These are phyloP conservation scores for Chlorella sorokiniana DNA, from an alignment of 139 green algal genomes.

Conservation along the genomic window DNA sequence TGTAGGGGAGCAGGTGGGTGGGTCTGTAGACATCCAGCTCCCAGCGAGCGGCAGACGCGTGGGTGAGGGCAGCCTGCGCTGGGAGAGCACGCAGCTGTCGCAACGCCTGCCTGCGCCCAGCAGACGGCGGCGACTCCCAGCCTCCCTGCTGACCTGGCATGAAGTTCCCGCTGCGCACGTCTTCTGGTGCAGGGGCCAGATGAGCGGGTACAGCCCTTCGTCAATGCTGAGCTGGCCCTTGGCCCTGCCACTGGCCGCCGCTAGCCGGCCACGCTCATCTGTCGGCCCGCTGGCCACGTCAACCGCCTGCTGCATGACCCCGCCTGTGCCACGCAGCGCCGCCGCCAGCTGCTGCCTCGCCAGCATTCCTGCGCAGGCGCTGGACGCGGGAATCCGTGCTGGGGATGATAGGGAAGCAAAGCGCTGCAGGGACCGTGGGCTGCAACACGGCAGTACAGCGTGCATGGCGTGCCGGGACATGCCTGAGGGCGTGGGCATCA, in stretches of 20 bases:
- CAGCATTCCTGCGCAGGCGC: neutral
- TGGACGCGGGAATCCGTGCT: neutral
- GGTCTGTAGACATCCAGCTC: conserved; percentile 6
- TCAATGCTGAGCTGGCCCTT: conserved; percentile 1
- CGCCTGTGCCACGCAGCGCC: neutral
- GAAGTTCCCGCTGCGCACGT: neutral
- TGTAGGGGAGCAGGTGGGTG: neutral
- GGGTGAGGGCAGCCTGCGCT: neutral
- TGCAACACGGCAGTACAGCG: neutral
- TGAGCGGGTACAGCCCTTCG: neutral
- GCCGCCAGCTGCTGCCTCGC: neutral
- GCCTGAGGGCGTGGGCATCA: conserved; percentile 14
- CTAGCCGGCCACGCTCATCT: neutral
- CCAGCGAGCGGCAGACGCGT: neutral
- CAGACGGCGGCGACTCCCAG: too few relatives aligned
- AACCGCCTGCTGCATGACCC: neutral
- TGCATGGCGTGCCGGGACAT: neutral
- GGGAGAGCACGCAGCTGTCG: too few relatives aligned
- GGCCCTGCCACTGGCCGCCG: neutral
- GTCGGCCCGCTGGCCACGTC: neutral
- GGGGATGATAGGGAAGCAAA: neutral
- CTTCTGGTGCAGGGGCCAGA: neutral
- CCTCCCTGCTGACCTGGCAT: neutral
- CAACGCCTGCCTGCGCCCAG: too few relatives aligned
- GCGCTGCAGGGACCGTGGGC: neutral